Evolutionary conservation across 2,329 filamentous ascomycete species (phyloP), one percentile per base, ranked within the genome.

Genomic region (Sclerotinia trifoliorum): DNA sequence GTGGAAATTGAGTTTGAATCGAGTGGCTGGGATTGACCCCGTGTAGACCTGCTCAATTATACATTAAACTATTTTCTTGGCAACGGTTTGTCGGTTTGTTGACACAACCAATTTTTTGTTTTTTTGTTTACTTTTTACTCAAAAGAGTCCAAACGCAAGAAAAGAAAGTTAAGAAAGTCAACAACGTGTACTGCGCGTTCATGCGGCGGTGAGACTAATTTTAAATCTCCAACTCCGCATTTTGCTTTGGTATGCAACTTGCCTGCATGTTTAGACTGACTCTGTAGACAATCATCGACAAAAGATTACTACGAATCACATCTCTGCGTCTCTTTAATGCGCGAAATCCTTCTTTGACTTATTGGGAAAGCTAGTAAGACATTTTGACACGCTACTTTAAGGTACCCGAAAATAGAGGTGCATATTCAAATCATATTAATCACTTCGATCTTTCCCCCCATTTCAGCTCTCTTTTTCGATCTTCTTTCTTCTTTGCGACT

Each of bases 181-280:
- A 63, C 29, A 63, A 51, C 61, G 35, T 64, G 61, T 56, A 52
- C 60, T 48, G 39, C 39, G 51, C 32, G 39, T 65, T 65, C 49
- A 57, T 65, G 63, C 63, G 57, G 63, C 63, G 63, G 63, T 65
- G 63, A 65, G 61, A 65, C 63, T 65, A 65, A 65, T 48, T 57
- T 56, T 65, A 57, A 55, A 1, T 8, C 35, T 35, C 8, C 6
- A 19, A 42, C 35, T 55, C 62, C 51, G 35, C 62, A 46, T 65
- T 56, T 65, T 56, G 56, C 48, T 35, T 42, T 17, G 39, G 21
- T 48, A 65, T 65, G 63, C 63, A 65, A 35, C 39, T 6, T 3
- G 8, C 39, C 63, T 65, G 49, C 63, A 65, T 46, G 49, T 56
- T 65, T 21, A 21, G 29, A 29, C 29, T 29, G 29, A 29, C 29